phyloP scores from a whole-genome alignment of 2,329 filamentous ascomycete species.

The Pseudocercospora fuligena region DNA sequence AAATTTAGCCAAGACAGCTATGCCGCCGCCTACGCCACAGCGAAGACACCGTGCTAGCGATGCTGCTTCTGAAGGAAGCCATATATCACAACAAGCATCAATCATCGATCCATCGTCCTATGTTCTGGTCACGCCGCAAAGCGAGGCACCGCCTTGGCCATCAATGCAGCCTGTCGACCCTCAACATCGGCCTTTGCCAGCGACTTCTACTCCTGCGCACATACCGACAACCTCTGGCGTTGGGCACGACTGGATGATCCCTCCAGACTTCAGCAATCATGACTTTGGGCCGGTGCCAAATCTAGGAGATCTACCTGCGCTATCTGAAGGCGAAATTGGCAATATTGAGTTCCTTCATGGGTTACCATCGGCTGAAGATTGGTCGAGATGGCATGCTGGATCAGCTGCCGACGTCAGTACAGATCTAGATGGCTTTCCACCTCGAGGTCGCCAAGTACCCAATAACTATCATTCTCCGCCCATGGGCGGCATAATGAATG shows the following conservation, averaged over 20 bases:
- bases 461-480: constrained; percentile 17
- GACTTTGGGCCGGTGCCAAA: constrained; percentile 20
- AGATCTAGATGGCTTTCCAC: constrained; percentile 27
- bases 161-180: not conserved
- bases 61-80: constrained; percentile 13
- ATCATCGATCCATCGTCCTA: constrained; percentile 20
- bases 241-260: constrained; percentile 27
- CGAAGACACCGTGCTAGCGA: constrained; percentile 22
- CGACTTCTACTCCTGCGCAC: constrained; percentile 15
- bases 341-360: constrained; percentile 24
- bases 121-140: constrained; percentile 26
- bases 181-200: constrained; percentile 13
- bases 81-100: constrained; percentile 13
- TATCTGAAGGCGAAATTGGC: constrained; percentile 22
- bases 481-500: constrained; percentile 24
- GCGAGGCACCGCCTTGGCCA: constrained; percentile 19
- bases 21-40: constrained; percentile 22
- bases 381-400: constrained; percentile 28
- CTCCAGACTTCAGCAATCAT: constrained; percentile 3
- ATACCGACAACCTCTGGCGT: constrained; percentile 8
- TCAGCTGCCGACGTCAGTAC: constrained; percentile 3
- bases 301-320: constrained; percentile 21
- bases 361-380: constrained; percentile 28
- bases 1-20: constrained; percentile 9
- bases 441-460: constrained; percentile 11